Percentiles rank a stretch among this genome's conserved stretches.
phyloP scores from a whole-genome alignment of 2,329 filamentous ascomycete genomes.

The Ophiostoma sp. region DNA sequence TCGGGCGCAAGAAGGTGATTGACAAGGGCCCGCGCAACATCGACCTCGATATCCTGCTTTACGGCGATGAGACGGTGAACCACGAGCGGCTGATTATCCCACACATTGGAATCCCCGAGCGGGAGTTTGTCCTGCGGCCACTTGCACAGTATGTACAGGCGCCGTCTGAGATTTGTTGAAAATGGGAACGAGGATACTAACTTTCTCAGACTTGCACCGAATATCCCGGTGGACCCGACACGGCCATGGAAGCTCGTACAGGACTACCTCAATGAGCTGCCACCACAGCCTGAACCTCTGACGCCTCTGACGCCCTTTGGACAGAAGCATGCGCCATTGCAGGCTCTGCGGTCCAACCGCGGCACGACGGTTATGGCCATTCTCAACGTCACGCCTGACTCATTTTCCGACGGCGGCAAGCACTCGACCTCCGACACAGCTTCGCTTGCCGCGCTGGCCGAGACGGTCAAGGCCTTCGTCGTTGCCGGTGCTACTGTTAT shows the following conservation, averaged over 20 bases:
- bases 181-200: background rate
- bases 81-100: conserved; percentile 79
- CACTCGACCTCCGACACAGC: conserved; percentile 49
- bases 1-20: conserved; percentile 80
- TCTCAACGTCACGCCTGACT: conserved; percentile 91
- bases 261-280: conserved; percentile 62
- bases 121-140: conserved; percentile 90
- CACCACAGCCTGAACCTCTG: conserved; percentile 49
- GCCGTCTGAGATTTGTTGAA: background rate
- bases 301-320: conserved; percentile 61
- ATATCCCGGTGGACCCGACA: conserved; percentile 51
- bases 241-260: conserved; percentile 62
- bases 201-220: conserved; percentile 53
- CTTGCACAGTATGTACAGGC: conserved; percentile 61
- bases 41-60: conserved; percentile 88
- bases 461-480: conserved; percentile 64
- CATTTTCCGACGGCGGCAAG: conserved; percentile 86
- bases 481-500: conserved; percentile 75
- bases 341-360: conserved; percentile 57
- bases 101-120: conserved; percentile 80
- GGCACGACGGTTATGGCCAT: conserved; percentile 88
- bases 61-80: conserved; percentile 65
- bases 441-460: conserved; percentile 51
- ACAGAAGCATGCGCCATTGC: conserved; percentile 52
- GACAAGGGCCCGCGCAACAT: conserved; percentile 95